A percentile compares a stretch with the other conserved stretches of the same genome.
Conservation (phyloP, 2,329 filamentous ascomycete species). For the Fusarium vanettenii region DNA sequence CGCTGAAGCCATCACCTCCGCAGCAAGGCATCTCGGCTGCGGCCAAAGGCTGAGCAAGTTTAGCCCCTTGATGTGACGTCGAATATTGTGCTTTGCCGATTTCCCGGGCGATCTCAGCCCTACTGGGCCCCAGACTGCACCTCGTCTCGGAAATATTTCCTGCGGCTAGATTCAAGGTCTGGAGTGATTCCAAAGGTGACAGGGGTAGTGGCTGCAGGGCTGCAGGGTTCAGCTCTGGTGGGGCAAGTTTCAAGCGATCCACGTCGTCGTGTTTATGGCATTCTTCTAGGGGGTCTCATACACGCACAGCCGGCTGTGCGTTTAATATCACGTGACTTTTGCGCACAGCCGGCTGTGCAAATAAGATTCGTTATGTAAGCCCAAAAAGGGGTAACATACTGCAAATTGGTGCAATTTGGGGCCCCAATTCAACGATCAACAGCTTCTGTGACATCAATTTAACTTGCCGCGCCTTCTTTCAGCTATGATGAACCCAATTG, state of each 20-base stretch:
- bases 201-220: neutral
- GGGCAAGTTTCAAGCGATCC: neutral
- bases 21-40: neutral
- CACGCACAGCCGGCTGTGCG: too few relatives aligned
- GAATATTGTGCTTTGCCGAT: neutral
- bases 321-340: too few relatives aligned
- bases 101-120: neutral
- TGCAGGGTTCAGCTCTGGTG: neutral
- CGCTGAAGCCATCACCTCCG: neutral
- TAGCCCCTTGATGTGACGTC: neutral
- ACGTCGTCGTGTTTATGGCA: neutral
- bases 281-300: too few relatives aligned
- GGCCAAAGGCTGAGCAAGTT: neutral
- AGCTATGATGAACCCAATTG: too few relatives aligned
- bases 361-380: too few relatives aligned
- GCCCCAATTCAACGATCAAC: too few relatives aligned
- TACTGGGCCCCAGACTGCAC: neutral
- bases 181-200: neutral
- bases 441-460: too few relatives aligned
- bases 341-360: too few relatives aligned
- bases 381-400: too few relatives aligned
- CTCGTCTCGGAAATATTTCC: neutral
- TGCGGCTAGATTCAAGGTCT: neutral
- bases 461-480: too few relatives aligned
- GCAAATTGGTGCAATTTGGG: too few relatives aligned